Conservation (phyloP, 169 alveolate species). For the Plasmodium reichenowi region DNA sequence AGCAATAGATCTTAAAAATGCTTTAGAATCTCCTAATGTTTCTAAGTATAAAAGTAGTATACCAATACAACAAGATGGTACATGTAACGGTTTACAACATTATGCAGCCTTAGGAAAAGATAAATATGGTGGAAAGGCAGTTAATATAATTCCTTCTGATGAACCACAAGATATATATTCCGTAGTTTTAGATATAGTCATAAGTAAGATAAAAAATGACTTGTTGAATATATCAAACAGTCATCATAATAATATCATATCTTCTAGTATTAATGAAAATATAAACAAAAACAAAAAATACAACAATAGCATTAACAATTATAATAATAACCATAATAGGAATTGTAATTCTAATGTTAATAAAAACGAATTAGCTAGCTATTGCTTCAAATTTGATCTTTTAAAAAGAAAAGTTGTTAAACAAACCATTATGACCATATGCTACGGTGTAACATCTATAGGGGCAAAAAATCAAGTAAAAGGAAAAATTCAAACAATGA, state of each 20-base stretch:
- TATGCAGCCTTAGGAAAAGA: constrained; percentile 98
- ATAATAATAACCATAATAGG: neutral
- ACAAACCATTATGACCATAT: constrained; percentile 99
- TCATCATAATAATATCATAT: neutral
- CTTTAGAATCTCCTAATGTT: constrained; percentile 89
- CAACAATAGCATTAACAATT: constrained; percentile 14
- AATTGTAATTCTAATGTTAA: constrained; percentile 37
- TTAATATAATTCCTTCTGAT: constrained; percentile 92
- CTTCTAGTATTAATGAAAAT: no score
- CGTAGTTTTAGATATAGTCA: constrained; percentile 88
- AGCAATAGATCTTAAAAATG: constrained; percentile 88
- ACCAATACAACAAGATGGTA: constrained; percentile 98
- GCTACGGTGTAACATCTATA: constrained; percentile 97
- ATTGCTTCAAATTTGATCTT: constrained; percentile 85
- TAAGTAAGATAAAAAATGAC: constrained; percentile 79
- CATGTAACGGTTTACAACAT: constrained; percentile 98
- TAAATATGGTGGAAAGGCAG: constrained; percentile 95
- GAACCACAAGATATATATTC: constrained; percentile 97
- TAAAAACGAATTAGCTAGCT: constrained; percentile 74
- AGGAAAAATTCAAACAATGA: constrained; percentile 43
- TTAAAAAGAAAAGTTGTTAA: constrained; percentile 95
- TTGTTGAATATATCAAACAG: neutral
- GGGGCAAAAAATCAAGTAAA: constrained; percentile 90
- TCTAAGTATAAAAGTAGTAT: constrained; percentile 87
- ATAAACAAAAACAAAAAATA: no score